Evolutionary conservation across 345 rosid species (phyloP).

Genomic region (Eucalyptus erythrocorys): DNA sequence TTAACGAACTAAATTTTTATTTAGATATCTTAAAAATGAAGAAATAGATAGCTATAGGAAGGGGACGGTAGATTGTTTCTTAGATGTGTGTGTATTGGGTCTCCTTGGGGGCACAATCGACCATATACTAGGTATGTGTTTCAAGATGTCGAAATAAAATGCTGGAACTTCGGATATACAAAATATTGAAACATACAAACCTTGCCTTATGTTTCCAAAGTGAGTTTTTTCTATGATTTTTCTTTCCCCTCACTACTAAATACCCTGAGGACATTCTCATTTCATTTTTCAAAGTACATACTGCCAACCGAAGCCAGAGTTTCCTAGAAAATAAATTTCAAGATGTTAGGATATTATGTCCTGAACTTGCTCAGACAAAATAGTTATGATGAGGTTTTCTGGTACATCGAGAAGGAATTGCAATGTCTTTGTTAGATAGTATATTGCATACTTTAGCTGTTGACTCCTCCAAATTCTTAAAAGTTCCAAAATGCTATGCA

Average conservation of each 20-base stretch:
- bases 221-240: background rate
- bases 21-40: background rate
- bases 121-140: background rate
- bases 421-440: background rate
- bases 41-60: rapidly evolving
- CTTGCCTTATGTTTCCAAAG: background rate
- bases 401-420: background rate
- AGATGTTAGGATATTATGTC: rapidly evolving
- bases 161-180: background rate
- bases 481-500: background rate
- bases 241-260: background rate
- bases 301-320: background rate
- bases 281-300: background rate
- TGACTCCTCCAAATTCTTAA: background rate
- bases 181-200: rapidly evolving
- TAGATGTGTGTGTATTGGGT: background rate
- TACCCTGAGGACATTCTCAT: background rate
- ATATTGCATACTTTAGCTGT: background rate
- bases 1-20: background rate
- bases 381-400: background rate
- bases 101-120: background rate
- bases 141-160: background rate
- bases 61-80: background rate
- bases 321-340: background rate
- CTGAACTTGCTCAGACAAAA: background rate